phyloP scores from a whole-genome alignment of 2,329 filamentous ascomycete genomes.

The Paraphaeosphaeria sporulosa region DNA sequence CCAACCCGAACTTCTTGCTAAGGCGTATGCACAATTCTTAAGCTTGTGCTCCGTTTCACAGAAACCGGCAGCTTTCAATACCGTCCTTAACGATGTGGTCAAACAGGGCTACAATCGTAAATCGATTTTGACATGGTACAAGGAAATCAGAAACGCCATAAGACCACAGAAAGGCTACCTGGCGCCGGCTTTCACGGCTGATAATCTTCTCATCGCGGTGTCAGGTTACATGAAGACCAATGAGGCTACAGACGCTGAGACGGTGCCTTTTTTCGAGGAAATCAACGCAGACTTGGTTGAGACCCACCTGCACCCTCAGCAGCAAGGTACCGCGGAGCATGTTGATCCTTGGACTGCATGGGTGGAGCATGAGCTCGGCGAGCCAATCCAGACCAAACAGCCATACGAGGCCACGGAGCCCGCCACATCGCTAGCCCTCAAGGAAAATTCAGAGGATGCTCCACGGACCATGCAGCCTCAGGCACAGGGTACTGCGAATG shows the following conservation, averaged over 20 bases:
- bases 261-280: constrained; percentile 4
- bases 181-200: constrained; percentile 41
- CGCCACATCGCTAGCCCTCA: neutral
- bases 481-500: constrained; percentile 2
- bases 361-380: constrained; percentile 39
- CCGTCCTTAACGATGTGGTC: constrained; percentile 38
- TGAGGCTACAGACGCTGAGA: neutral
- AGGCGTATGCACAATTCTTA: constrained; percentile 44
- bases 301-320: neutral
- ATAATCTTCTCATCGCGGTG: constrained; percentile 43
- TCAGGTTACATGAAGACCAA: constrained; percentile 33
- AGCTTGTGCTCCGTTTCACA: constrained; percentile 40
- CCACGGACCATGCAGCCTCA: neutral
- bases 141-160: constrained; percentile 22
- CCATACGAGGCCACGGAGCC: neutral
- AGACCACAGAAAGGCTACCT: constrained; percentile 22
- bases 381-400: constrained; percentile 3
- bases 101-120: constrained; percentile 35
- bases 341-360: constrained; percentile 36
- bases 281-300: neutral
- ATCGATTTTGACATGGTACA: constrained; percentile 30
- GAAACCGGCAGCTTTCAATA: constrained; percentile 43
- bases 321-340: constrained; percentile 6
- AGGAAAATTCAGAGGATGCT: neutral
- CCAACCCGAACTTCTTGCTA: constrained; percentile 30